Percentiles rank a stretch among this genome's conserved stretches.
Conservation (phyloP, 1,284 basidiomycete species). For the Leccinum subrobustum region DNA sequence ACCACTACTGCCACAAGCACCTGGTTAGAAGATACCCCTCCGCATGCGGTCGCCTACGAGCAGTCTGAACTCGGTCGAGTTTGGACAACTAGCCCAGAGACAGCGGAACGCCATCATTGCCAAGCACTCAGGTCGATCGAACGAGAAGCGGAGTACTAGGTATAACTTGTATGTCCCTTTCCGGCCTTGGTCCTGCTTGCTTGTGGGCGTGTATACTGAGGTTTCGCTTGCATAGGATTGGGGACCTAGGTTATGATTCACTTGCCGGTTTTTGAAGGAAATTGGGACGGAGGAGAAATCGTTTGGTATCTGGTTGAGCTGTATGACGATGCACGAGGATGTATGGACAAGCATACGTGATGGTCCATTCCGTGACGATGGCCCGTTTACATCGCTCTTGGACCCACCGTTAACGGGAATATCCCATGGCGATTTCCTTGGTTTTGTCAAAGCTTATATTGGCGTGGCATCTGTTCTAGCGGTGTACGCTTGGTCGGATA, state of each 20-base stretch:
- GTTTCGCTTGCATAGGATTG: slow-evolving; percentile 14
- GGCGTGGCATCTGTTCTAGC: slow-evolving; percentile 68
- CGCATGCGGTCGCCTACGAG: no score
- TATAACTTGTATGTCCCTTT: no score
- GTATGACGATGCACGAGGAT: slow-evolving; percentile 57
- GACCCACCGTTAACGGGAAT: slow-evolving; percentile 25
- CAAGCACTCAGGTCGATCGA: no score
- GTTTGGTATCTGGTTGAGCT: slow-evolving; percentile 68
- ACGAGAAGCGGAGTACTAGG: no score
- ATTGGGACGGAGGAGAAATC: slow-evolving; percentile 62
- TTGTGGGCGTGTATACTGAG: slow-evolving; percentile 5
- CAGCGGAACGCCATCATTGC: no score
- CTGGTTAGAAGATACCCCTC: slow-evolving; percentile 5
- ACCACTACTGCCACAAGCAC: not conserved
- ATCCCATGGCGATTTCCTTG: slow-evolving; percentile 59
- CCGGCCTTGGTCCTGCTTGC: not conserved
- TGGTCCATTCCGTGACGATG: slow-evolving; percentile 9
- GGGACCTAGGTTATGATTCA: slow-evolving; percentile 29
- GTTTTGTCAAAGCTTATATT: slow-evolving; percentile 61
- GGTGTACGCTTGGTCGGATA: slow-evolving; percentile 78
- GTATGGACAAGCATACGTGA: slow-evolving; percentile 35
- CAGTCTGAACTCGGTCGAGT: no score
- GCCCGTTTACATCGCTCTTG: slow-evolving; percentile 19
- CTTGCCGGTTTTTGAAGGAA: slow-evolving; percentile 51
- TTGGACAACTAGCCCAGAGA: no score